Percentiles rank a stretch among this genome's conserved stretches.
Conservation (phyloP, 2,329 filamentous ascomycete genomes). For the Keithomyces neogunnii region DNA sequence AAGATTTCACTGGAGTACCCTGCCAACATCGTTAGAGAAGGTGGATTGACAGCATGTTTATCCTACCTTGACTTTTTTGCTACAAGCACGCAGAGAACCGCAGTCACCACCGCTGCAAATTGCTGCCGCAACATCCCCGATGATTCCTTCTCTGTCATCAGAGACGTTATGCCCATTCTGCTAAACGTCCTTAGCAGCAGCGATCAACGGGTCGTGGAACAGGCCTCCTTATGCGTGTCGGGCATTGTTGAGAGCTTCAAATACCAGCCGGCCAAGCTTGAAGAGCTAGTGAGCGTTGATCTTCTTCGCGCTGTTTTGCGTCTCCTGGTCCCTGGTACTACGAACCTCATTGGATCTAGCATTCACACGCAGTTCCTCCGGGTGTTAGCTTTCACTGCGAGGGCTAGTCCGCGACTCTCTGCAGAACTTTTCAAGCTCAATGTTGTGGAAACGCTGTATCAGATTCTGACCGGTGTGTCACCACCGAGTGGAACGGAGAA, state of each 20-base stretch:
- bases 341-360: conserved; percentile 85
- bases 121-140: conserved; percentile 95
- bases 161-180: conserved; percentile 93
- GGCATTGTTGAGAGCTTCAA: conserved; percentile 97
- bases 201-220: conserved; percentile 94
- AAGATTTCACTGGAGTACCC: conserved; percentile 98
- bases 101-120: conserved; percentile 94
- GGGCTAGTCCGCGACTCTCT: conserved; percentile 78
- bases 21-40: conserved; percentile 88
- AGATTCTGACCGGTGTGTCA: conserved; percentile 92
- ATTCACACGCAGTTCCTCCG: conserved; percentile 96
- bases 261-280: conserved; percentile 76
- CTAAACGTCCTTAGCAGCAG: conserved; percentile 84
- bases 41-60: conserved; percentile 88
- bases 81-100: conserved; percentile 91
- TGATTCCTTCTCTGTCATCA: conserved; percentile 84
- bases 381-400: conserved; percentile 82
- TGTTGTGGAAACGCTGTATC: conserved; percentile 93
- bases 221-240: conserved; percentile 90
- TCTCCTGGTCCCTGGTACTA: conserved; percentile 84
- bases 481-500: conserved; percentile 73
- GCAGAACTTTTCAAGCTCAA: conserved; percentile 92
- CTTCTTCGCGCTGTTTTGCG: conserved; percentile 78
- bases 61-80: conserved; percentile 97
- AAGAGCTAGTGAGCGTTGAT: conserved; percentile 84